Base-by-base conservation (phyloP, 805 yeast species). In the Candida coquimbonensis region DNA sequence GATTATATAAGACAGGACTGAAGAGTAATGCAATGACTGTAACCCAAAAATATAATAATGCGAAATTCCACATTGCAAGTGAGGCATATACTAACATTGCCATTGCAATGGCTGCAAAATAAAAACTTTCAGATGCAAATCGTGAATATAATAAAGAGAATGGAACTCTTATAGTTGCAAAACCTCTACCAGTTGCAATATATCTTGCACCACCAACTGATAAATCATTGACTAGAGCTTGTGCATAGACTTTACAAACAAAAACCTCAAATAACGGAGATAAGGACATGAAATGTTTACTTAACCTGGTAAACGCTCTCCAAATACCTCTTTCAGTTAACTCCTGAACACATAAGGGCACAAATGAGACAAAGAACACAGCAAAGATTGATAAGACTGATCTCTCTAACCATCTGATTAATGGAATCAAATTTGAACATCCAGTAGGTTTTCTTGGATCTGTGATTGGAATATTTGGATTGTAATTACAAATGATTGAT, bases 261-360 rank as follows among this genome's bases (percentile, higher is more conserved):
- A 86, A 86, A 6, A 85, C 80, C 60, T 86, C 95, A 57, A 86
- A 86, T 55, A 84, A 65, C 38, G 91, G 90, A 1, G 93, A 83
- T 35, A 83, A 66, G 1, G 90, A 84, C 16, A 74, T 64, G 48
- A 85, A 75, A 55, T 86, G 93, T 52, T 82, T 80, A 38, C 72
- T 67, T 40, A 84, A 66, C 56, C 93, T 70, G 3, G 77, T 72
- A 33, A 75, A 60, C 11, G 91, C 86, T 55, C 77, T 74, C 80
- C 81, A 74, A n/a, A 83, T 61, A 19, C 93, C 93, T 58, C 84
- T 70, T 57, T 86, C 95, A 36, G 80, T 80, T 38, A 85, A 67
- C 57, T 86, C 93, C 57, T 86, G 93, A 25, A 85, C 84, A 50
- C 80, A 74, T 46, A 86, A 69, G 1, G 95, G 95, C 40, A 86